Evolutionary conservation across 164 flowering plant species (phyloP).

Genomic region (Stephania cephalantha): DNA sequence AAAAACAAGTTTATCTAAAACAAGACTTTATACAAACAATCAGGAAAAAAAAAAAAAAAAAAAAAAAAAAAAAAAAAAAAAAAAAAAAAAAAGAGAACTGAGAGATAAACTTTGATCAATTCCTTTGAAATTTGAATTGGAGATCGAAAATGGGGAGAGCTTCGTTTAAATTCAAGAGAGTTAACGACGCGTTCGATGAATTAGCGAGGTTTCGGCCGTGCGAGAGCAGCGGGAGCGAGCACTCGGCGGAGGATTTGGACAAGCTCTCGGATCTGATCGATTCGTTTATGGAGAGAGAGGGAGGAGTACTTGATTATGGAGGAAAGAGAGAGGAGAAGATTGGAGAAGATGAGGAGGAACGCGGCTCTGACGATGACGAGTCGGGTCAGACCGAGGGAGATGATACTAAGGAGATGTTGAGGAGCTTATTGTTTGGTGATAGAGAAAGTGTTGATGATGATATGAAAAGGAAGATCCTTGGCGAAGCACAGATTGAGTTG

Average conservation of each 20-base stretch:
- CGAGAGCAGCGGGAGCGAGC: constrained; percentile 66
- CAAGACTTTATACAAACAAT: not conserved
- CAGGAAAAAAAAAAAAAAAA: not conserved
- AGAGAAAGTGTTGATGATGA: constrained; percentile 10
- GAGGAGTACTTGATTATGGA: not conserved
- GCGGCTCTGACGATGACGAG: constrained; percentile 4
- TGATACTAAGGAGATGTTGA: constrained; percentile 28
- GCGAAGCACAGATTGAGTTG: constrained; percentile 29
- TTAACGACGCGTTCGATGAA: constrained; percentile 46
- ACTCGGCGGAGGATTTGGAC: constrained; percentile 29
- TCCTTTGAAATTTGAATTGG: not conserved
- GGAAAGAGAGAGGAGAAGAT: constrained; percentile 9
- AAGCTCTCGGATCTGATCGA: constrained; percentile 61
- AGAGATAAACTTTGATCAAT: not conserved
- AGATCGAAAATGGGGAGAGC: constrained; percentile 10
- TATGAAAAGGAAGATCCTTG: constrained; percentile 24
- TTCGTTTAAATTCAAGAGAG: constrained; percentile 35
- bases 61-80: not conserved
- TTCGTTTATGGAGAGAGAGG: constrained; percentile 46
- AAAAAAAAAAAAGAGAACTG: not conserved
- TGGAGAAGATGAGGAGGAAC: not conserved
- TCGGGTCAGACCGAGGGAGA: constrained; percentile 9
- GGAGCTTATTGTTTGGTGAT: constrained; percentile 20
- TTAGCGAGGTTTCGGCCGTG: constrained; percentile 29
- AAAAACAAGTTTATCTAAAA: too few relatives aligned